Evolutionary conservation across 2,329 filamentous ascomycete species (phyloP).

Genomic region (Leptographium flavum): DNA sequence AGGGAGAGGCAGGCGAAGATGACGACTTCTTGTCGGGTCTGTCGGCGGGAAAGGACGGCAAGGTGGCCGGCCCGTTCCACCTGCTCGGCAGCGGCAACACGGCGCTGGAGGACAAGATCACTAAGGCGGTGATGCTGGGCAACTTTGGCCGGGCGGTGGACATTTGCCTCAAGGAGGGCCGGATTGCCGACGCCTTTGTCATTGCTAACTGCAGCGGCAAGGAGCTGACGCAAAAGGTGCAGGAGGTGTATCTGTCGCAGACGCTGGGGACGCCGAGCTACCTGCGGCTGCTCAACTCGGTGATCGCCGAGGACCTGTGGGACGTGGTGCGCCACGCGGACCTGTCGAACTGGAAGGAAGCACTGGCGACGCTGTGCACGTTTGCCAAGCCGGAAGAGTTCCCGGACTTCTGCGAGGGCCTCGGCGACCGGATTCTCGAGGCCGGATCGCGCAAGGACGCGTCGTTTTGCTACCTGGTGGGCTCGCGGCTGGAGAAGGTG

Average conservation of each 20-base stretch:
- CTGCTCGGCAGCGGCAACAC: constrained; percentile 77
- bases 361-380: constrained; percentile 90
- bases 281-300: constrained; percentile 73
- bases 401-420: constrained; percentile 82
- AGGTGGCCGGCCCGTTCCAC: constrained; percentile 77
- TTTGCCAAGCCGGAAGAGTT: constrained; percentile 88
- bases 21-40: constrained; percentile 82
- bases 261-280: constrained; percentile 80
- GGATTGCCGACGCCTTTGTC: constrained; percentile 92
- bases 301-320: constrained; percentile 95
- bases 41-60: constrained; percentile 76
- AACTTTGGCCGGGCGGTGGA: constrained; percentile 84
- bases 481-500: constrained; percentile 95
- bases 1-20: constrained; percentile 52
- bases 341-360: constrained; percentile 86
- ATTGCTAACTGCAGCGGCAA: constrained; percentile 95
- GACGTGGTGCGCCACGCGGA: constrained; percentile 96
- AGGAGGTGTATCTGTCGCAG: constrained; percentile 76
- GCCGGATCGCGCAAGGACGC: constrained; percentile 71
- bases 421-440: constrained; percentile 83
- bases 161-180: constrained; percentile 74
- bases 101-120: constrained; percentile 72
- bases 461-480: constrained; percentile 90
- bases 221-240: constrained; percentile 85
- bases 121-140: constrained; percentile 74